These are phyloP conservation scores for Chrysopogon serrulatus DNA, from an alignment of 176 grass and related monocot genomes.

Conservation along the genomic window DNA sequence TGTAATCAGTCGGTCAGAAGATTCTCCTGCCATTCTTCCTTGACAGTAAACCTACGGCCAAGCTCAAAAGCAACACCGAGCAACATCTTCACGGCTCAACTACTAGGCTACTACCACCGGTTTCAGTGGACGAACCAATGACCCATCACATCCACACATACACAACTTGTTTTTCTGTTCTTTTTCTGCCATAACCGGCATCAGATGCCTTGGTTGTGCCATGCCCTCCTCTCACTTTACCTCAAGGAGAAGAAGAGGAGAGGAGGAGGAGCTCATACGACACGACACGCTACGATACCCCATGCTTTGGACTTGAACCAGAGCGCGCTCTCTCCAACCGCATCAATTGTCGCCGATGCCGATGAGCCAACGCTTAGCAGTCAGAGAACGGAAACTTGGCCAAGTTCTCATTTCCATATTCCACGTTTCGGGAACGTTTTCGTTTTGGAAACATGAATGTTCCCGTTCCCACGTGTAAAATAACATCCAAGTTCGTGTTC, in stretches of 20 bases:
- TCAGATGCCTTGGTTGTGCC: background rate
- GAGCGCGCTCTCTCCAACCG: background rate
- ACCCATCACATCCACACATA: background rate
- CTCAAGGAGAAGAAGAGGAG: background rate
- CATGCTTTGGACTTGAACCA: background rate
- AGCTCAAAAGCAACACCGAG: background rate
- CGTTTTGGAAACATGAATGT: no score
- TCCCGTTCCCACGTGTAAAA: no score
- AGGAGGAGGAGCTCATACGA: background rate
- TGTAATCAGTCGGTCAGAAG: background rate
- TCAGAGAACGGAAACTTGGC: no score
- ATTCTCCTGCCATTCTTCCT: background rate
- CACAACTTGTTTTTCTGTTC: background rate
- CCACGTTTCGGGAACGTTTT: no score
- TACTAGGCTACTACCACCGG: background rate
- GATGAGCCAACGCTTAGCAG: slow-evolving; percentile 21
- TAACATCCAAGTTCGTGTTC: no score
- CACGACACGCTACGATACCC: background rate
- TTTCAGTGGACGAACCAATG: background rate
- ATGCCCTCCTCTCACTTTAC: background rate
- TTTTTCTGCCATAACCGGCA: background rate
- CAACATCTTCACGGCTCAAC: background rate
- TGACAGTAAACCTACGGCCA: background rate
- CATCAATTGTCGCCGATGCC: background rate
- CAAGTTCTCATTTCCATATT: no score